A percentile compares a stretch with the other conserved stretches of the same genome.
phyloP scores from a whole-genome alignment of 2,329 filamentous ascomycete genomes.

The Penicillium occitanis region DNA sequence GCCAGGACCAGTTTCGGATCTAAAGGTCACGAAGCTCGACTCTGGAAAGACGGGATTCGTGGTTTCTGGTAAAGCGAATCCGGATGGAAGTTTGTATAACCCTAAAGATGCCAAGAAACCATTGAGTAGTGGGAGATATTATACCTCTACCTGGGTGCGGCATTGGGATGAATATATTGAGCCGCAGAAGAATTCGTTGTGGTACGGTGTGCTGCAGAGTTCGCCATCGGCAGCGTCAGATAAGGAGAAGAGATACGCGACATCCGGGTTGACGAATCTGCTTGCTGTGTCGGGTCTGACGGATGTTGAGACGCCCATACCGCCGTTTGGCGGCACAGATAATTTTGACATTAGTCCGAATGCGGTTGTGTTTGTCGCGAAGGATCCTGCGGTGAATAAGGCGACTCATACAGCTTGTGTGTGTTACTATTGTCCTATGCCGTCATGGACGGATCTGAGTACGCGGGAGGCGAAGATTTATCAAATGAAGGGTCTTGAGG shows the following conservation, averaged over 20 bases:
- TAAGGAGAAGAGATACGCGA: conserved; percentile 39
- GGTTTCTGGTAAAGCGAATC: conserved; percentile 49
- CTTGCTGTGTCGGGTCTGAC: conserved; percentile 41
- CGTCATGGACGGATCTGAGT: conserved; percentile 42
- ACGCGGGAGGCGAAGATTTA: conserved; percentile 33
- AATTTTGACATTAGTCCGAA: conserved; percentile 49
- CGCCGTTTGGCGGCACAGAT: conserved; percentile 48
- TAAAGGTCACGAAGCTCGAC: conserved; percentile 47
- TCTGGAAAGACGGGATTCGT: conserved; percentile 47
- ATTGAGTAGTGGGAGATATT: conserved; percentile 48
- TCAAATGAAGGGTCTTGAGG: conserved; percentile 38
- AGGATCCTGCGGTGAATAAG: conserved; percentile 47
- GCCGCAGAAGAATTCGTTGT: conserved; percentile 52
- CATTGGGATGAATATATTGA: conserved; percentile 55
- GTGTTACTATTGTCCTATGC: conserved; percentile 47
- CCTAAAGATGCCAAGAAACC: conserved; percentile 51
- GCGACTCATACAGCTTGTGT: conserved; percentile 50
- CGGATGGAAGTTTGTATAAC: conserved; percentile 51
- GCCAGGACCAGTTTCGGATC: conserved; percentile 46
- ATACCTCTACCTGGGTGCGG: conserved; percentile 53
- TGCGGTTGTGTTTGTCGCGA: conserved; percentile 49
- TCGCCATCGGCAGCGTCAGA: conserved; percentile 39
- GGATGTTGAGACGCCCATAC: conserved; percentile 49
- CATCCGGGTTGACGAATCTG: conserved; percentile 47
- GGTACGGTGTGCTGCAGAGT: conserved; percentile 49